Conservation (phyloP, 1,284 basidiomycete species). For the Bondarzewia mesenterica region DNA sequence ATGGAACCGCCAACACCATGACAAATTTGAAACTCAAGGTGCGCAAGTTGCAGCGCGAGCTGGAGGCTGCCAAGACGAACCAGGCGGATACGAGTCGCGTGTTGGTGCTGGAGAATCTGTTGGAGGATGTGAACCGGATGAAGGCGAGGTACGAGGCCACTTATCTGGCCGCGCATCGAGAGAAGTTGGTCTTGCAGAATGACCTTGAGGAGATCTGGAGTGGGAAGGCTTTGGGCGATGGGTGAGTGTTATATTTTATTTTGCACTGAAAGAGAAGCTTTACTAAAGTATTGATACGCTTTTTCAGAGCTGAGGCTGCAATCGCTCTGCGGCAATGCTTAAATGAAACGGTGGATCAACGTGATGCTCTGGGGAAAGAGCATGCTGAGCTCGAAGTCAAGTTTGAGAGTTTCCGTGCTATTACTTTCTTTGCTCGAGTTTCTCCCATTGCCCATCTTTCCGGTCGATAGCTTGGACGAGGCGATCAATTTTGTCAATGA, state of each 20-base stretch:
- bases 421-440: no score
- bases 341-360: slow-evolving; percentile 81
- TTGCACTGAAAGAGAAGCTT: no score
- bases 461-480: no score
- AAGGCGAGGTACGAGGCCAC: slow-evolving; percentile 69
- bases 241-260: slow-evolving; percentile 36
- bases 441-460: no score
- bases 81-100: no score
- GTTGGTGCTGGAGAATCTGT: no score
- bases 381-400: slow-evolving; percentile 69
- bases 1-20: slow-evolving; percentile 84
- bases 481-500: no score
- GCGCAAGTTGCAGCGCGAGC: slow-evolving; percentile 74
- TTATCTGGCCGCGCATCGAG: no score
- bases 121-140: slow-evolving; percentile 72
- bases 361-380: slow-evolving; percentile 65
- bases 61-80: slow-evolving; percentile 67
- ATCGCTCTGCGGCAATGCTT: slow-evolving; percentile 85
- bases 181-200: slow-evolving; percentile 74
- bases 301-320: slow-evolving; percentile 78
- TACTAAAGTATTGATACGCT: slow-evolving; percentile 4
- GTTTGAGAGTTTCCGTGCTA: no score
- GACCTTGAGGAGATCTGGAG: slow-evolving; percentile 85
- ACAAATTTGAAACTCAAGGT: slow-evolving; percentile 86
- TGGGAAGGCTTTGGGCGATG: slow-evolving; percentile 77